Percentiles rank a stretch among this genome's conserved stretches.
Conservation (phyloP, 306 rosid genomes). For the Erythrophleum fordii region DNA sequence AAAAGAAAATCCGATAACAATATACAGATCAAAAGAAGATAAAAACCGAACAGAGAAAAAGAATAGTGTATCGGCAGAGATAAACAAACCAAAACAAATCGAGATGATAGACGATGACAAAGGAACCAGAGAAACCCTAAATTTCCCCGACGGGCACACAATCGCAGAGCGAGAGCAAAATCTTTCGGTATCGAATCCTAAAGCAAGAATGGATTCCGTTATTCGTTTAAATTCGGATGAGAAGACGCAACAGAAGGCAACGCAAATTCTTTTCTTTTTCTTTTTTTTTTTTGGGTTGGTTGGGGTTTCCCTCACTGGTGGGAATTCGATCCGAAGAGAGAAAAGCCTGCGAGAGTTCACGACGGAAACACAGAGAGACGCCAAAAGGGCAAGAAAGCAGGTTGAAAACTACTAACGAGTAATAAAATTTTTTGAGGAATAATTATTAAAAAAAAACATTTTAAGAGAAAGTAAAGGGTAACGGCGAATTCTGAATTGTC, state of each 20-base stretch:
- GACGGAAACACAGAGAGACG: conserved; percentile 8
- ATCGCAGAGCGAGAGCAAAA: conserved; percentile 41
- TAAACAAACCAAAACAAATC: conserved; percentile 1
- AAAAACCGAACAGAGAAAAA: background rate
- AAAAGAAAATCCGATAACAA: background rate
- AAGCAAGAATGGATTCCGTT: conserved; percentile 1
- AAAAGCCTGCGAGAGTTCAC: conserved; percentile 48
- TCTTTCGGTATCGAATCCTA: conserved; percentile 51
- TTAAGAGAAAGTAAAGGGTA: conserved; percentile 20
- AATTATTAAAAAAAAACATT: too few species aligned
- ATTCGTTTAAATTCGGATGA: background rate
- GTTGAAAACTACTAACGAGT: background rate
- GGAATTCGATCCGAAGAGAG: conserved; percentile 63
- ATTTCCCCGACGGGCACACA: conserved; percentile 37
- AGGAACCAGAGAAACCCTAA: conserved; percentile 45
- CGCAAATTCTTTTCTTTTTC: background rate
- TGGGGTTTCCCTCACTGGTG: conserved; percentile 36
- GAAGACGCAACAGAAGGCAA: background rate
- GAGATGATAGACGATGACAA: conserved; percentile 32
- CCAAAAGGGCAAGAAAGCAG: conserved; percentile 33
- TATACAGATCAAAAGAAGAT: conserved; percentile 36
- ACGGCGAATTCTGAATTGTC: conserved; percentile 44
- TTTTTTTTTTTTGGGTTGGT: background rate
- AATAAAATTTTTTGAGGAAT: background rate
- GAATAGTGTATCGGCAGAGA: background rate